Evolutionary conservation across 1,284 basidiomycete genomes (phyloP).

Genomic region (Acaromyces ingoldii): DNA sequence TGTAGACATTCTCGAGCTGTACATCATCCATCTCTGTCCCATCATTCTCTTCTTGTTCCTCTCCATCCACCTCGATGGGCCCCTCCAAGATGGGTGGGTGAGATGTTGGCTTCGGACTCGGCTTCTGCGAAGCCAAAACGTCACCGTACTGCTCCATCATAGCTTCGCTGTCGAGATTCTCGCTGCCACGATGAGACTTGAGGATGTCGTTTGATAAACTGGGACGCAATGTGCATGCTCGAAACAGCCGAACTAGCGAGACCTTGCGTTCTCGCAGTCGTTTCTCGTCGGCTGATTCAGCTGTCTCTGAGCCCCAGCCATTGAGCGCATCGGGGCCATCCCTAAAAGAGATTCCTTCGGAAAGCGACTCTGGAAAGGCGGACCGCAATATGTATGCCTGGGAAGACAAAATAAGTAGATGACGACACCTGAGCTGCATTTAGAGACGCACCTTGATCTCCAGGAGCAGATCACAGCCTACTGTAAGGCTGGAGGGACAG

Average conservation of each 20-base stretch:
- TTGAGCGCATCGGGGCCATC: background rate
- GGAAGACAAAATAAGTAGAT: background rate
- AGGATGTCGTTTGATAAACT: slow-evolving; percentile 31
- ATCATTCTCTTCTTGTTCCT: slow-evolving; percentile 28
- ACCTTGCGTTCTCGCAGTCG: slow-evolving; percentile 69
- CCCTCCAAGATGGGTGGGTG: slow-evolving; percentile 23
- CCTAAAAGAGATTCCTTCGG: background rate
- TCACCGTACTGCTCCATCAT: slow-evolving; percentile 51
- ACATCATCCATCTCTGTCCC: slow-evolving; percentile 36
- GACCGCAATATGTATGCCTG: slow-evolving; percentile 13
- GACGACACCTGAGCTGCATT: background rate
- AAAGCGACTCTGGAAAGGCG: slow-evolving; percentile 6
- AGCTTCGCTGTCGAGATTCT: slow-evolving; percentile 26
- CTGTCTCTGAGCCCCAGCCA: slow-evolving; percentile 56
- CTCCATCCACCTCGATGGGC: slow-evolving; percentile 31
- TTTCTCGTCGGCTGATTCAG: slow-evolving; percentile 70
- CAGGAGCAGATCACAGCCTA: slow-evolving; percentile 44
- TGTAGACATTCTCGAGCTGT: slow-evolving; percentile 41
- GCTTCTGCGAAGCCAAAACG: slow-evolving; percentile 51
- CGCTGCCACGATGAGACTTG: slow-evolving; percentile 55
- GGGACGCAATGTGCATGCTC: slow-evolving; percentile 37
- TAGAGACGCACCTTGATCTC: slow-evolving; percentile 26
- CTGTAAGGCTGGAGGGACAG: slow-evolving; percentile 32
- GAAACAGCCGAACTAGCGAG: slow-evolving; percentile 48
- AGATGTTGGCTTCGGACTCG: slow-evolving; percentile 46